phyloP scores from a whole-genome alignment of 371 early-diverging fungal species.

The Apophysomyces trapeziformis region DNA sequence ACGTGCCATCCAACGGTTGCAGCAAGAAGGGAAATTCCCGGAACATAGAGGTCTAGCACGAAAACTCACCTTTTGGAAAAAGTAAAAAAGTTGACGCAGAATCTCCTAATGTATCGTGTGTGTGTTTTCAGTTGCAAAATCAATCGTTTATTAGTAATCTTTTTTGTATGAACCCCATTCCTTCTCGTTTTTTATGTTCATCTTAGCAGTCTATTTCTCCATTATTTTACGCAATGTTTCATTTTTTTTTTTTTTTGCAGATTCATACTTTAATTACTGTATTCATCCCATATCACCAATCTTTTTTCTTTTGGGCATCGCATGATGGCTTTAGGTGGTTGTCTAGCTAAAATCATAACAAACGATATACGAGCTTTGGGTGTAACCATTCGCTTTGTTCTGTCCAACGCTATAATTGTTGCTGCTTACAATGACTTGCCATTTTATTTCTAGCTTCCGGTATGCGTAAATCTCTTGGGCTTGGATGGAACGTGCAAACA shows the following conservation, averaged over 20 bases:
- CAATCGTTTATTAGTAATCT: neutral
- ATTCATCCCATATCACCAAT: too few relatives aligned
- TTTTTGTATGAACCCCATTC: neutral
- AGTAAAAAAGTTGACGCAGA: neutral
- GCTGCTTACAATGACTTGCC: too few relatives aligned
- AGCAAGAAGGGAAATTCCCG: conserved; percentile 8
- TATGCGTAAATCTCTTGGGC: too few relatives aligned
- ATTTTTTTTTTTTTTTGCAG: neutral
- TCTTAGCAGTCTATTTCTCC: neutral
- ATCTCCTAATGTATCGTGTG: neutral
- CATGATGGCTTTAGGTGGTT: too few relatives aligned
- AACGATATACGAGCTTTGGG: too few relatives aligned
- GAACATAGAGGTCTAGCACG: neutral
- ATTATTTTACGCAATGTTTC: neutral
- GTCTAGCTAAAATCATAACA: too few relatives aligned
- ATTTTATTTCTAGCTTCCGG: too few relatives aligned
- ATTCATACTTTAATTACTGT: too few relatives aligned
- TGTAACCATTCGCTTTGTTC: too few relatives aligned
- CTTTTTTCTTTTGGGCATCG: too few relatives aligned
- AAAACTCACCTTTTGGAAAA: conserved; percentile 4
- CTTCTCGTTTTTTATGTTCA: neutral
- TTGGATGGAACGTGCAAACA: too few relatives aligned
- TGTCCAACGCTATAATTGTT: too few relatives aligned
- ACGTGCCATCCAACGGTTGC: conserved; percentile 38
- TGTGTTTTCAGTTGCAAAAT: neutral